Evolutionary conservation across 2,329 filamentous ascomycete species (phyloP).

Genomic region (Samsoniella hepiali): DNA sequence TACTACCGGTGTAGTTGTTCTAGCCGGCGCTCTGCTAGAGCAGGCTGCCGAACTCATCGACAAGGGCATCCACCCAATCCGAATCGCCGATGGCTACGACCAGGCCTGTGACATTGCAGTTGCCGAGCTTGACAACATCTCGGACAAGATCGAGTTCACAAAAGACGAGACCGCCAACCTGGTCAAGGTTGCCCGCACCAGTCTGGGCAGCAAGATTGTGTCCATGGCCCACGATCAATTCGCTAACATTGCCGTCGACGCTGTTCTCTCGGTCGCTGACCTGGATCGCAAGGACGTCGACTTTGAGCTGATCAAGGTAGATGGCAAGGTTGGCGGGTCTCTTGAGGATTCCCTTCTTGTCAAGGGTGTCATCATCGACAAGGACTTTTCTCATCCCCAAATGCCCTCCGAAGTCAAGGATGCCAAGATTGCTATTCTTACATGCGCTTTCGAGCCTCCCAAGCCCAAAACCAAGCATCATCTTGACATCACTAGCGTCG

Average conservation of each 20-base stretch:
- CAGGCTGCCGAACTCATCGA: slow-evolving; percentile 97
- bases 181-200: slow-evolving; percentile 91
- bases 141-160: slow-evolving; percentile 84
- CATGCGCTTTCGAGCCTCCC: slow-evolving; percentile 95
- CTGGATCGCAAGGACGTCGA: slow-evolving; percentile 95
- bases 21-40: slow-evolving; percentile 91
- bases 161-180: slow-evolving; percentile 79
- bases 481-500: slow-evolving; percentile 92
- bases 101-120: slow-evolving; percentile 96
- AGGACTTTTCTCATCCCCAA: slow-evolving; percentile 98
- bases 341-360: slow-evolving; percentile 93
- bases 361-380: slow-evolving; percentile 97
- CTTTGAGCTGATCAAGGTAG: slow-evolving; percentile 98
- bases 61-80: slow-evolving; percentile 98
- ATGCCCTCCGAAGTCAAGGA: slow-evolving; percentile 95
- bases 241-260: slow-evolving; percentile 93
- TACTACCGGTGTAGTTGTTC: slow-evolving; percentile 93
- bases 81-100: slow-evolving; percentile 97
- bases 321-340: slow-evolving; percentile 93
- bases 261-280: slow-evolving; percentile 93
- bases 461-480: slow-evolving; percentile 99
- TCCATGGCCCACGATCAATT: slow-evolving; percentile 99
- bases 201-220: slow-evolving; percentile 96
- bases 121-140: slow-evolving; percentile 86
- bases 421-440: slow-evolving; percentile 95